Percentiles rank a stretch among this genome's conserved stretches.
phyloP scores from a whole-genome alignment of 2,329 filamentous ascomycete species.

The Exophiala dermatitidis region DNA sequence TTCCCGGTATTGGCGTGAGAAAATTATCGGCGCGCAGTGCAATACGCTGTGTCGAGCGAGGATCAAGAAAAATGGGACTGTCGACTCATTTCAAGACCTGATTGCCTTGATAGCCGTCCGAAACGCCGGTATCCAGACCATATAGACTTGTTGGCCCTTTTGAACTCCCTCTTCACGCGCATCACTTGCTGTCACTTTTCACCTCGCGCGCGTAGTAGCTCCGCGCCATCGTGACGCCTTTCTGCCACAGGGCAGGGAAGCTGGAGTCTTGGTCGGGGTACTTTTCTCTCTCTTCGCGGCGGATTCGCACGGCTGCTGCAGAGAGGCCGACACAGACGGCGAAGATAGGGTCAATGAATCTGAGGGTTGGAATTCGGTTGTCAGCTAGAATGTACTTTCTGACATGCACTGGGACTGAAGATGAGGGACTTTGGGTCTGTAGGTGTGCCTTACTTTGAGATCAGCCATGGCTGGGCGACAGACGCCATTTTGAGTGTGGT shows the following conservation, averaged over 20 bases:
- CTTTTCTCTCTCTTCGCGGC: constrained; percentile 47
- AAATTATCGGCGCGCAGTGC: too few relatives aligned
- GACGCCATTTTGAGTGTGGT: constrained; percentile 11
- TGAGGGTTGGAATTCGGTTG: too few relatives aligned
- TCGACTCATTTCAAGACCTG: too few relatives aligned
- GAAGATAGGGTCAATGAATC: constrained; percentile 49
- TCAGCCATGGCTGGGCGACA: constrained; percentile 33
- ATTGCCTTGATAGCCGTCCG: too few relatives aligned
- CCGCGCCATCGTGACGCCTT: constrained; percentile 15
- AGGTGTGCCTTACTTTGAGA: constrained; percentile 34
- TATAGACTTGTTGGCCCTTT: background rate
- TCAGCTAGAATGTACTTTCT: too few relatives aligned
- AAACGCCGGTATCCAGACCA: too few relatives aligned
- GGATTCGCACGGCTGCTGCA: constrained; percentile 48
- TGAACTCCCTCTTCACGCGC: background rate
- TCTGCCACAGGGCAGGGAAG: constrained; percentile 21
- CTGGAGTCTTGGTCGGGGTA: constrained; percentile 34
- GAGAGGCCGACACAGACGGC: constrained; percentile 47
- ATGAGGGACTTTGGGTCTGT: background rate
- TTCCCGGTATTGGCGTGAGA: too few relatives aligned
- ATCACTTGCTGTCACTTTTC: constrained; percentile 8
- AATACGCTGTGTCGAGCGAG: too few relatives aligned
- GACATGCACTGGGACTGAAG: too few relatives aligned
- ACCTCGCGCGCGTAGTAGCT: too few relatives aligned
- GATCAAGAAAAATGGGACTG: too few relatives aligned